A percentile compares a stretch with the other conserved stretches of the same genome.
phyloP scores from a whole-genome alignment of 208 protist genomes.

The Trypanosoma rangeli region DNA sequence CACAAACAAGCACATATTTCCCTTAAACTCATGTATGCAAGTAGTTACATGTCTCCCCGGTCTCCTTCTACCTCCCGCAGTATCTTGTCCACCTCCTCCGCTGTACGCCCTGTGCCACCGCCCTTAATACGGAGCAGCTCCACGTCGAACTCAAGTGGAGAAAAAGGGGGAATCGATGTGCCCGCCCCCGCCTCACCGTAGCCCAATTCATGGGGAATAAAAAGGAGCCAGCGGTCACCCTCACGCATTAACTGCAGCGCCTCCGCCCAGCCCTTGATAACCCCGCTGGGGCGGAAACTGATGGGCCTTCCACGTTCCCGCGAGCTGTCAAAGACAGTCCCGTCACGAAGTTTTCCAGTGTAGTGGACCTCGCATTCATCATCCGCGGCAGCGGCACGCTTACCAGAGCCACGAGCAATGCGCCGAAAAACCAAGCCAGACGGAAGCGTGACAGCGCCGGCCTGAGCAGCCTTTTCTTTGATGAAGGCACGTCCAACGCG shows the following conservation, averaged over 20 bases:
- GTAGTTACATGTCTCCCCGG: conserved; percentile 42
- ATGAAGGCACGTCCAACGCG: conserved; percentile 50
- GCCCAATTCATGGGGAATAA: conserved; percentile 65
- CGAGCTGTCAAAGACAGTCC: conserved; percentile 56
- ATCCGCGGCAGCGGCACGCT: conserved; percentile 39
- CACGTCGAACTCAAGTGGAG: conserved; percentile 65
- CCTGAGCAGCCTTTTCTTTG: conserved; percentile 28
- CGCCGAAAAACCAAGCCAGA: conserved; percentile 74
- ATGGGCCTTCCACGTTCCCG: conserved; percentile 49
- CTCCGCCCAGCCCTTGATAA: conserved; percentile 67
- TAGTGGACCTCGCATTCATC: conserved; percentile 79
- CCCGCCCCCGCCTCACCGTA: conserved; percentile 59
- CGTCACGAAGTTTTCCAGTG: conserved; percentile 49
- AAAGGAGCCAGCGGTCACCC: conserved; percentile 77
- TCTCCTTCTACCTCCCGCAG: conserved; percentile 34
- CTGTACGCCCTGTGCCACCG: conserved; percentile 42
- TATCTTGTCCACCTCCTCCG: conserved; percentile 55
- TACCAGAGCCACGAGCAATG: conserved; percentile 44
- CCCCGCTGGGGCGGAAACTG: conserved; percentile 45
- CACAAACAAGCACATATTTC: background rate
- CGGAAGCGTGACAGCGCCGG: conserved; percentile 61
- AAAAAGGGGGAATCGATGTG: conserved; percentile 38
- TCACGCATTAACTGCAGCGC: conserved; percentile 87
- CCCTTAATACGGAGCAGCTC: conserved; percentile 55
- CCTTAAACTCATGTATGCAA: background rate